Evolutionary conservation across 1,284 basidiomycete species (phyloP).

Genomic region (Pterulicium gracile): DNA sequence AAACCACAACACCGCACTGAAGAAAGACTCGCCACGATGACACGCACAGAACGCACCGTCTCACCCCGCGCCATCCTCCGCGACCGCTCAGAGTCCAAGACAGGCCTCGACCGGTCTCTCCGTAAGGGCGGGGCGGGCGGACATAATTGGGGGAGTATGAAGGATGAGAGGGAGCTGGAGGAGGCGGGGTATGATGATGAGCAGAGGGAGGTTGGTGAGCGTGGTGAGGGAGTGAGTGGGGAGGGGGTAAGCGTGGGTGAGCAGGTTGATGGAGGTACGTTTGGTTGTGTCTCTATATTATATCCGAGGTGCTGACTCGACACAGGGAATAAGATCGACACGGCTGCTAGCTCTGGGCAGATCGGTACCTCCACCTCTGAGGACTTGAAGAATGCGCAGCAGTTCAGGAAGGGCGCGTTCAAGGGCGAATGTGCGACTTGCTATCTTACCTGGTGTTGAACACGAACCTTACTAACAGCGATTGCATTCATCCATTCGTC

Average conservation of each 20-base stretch:
- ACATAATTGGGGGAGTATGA: conserved; percentile 76
- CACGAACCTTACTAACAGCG: not conserved
- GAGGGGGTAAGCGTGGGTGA: no score
- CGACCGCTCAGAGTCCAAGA: conserved; percentile 72
- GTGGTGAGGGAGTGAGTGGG: no score
- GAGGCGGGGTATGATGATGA: conserved; percentile 41
- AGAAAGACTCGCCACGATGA: conserved; percentile 37
- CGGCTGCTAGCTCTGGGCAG: no score
- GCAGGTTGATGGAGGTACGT: no score
- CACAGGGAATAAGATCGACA: no score
- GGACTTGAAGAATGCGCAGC: conserved; percentile 50
- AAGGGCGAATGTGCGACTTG: conserved; percentile 34
- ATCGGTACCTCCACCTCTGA: no score
- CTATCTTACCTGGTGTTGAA: conserved; percentile 3
- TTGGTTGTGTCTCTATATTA: no score
- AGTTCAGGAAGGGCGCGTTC: conserved; percentile 59
- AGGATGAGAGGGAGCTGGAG: conserved; percentile 54
- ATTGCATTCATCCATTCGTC: conserved; percentile 1
- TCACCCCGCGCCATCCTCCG: conserved; percentile 67
- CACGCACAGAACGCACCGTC: conserved; percentile 64
- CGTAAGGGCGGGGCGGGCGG: conserved; percentile 73
- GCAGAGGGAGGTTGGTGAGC: conserved; percentile 28
- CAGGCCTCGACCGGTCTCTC: conserved; percentile 61
- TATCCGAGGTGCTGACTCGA: no score
- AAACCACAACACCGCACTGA: not conserved